Evolutionary conservation across 1,139 yeast species (phyloP), one percentile per base, ranked within the genome.

Genomic region (Candida sanyaensis): DNA sequence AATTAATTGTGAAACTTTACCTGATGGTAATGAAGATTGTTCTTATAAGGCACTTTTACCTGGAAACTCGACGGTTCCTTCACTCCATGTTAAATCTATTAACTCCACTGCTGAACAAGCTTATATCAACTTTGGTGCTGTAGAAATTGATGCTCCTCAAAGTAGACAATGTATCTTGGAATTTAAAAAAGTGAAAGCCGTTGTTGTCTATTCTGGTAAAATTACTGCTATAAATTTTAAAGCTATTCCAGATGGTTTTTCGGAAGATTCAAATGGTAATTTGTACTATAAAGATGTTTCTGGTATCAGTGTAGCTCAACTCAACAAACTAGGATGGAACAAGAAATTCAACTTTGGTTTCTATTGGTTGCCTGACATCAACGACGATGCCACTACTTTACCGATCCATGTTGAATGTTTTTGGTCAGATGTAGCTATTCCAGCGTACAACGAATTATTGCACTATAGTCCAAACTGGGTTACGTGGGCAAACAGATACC

Each of bases 301-400:
- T 38, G 96, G 96, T 12, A 85, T 89, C 45, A 81, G 83, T 51
- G 75, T 74, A 45, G 58, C 88, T 5, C 78, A 78, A 41, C 63
- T 90, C 49, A 88, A 86, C 61, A 88, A 86, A 60, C 68, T 86
- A 32, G 75, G 78, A 57, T 85, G 89, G 84, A 68, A 77, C 12
- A 71, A 70, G 44, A 69, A 73, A 1, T 86, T 81, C 59, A 86
- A 78, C 53, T 54, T 90, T 43, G 88, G 85, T 1, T 61, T 90
- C 48, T 88, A 87, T 59, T 89, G 96, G 96, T 72, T 87, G 38
- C 96, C 96, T 4, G 78, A 78, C 49, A 73, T 85, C 50, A 69
- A 62, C 41, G 70, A 66, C 41, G 61, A 63, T 5, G 68, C 69
- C 37, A 65, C 64, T 47, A 62, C 64, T 32, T 64, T 89, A 48